Conservation (phyloP, 257 asterid species). For the Leonotis leonurus region DNA sequence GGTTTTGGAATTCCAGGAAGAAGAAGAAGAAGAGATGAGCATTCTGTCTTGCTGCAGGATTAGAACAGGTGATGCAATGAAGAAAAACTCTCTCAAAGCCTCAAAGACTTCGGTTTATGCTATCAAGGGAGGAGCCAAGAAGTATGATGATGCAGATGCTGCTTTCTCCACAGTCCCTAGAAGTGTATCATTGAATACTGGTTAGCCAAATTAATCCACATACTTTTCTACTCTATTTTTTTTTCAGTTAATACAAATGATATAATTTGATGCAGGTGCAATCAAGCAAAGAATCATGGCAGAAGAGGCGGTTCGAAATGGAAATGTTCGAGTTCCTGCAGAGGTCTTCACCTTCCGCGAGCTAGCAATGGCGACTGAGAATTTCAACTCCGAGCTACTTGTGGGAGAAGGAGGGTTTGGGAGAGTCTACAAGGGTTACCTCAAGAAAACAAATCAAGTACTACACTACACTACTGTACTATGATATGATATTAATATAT, state of each 20-base stretch:
- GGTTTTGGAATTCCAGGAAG: constrained; percentile 7
- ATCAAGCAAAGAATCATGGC: constrained; percentile 48
- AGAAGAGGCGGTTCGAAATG: constrained; percentile 47
- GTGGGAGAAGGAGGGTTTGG: constrained; percentile 96
- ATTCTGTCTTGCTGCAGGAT: constrained; percentile 42
- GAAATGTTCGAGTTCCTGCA: constrained; percentile 43
- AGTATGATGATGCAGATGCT: constrained; percentile 37
- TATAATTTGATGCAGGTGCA: constrained; percentile 30
- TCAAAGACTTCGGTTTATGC: constrained; percentile 42
- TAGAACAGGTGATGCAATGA: constrained; percentile 32
- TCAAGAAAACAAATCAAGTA: constrained; percentile 70
- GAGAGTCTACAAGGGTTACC: constrained; percentile 74
- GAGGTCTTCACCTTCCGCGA: constrained; percentile 88
- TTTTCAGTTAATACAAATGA: background rate
- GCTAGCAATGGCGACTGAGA: constrained; percentile 66
- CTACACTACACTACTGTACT: too few species aligned
- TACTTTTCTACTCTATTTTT: background rate
- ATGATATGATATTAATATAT: too few species aligned
- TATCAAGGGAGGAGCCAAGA: constrained; percentile 13
- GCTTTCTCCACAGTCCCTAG: constrained; percentile 34
- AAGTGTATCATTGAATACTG: constrained; percentile 56
- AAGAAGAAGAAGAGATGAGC: constrained; percentile 31
- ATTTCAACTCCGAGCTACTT: constrained; percentile 66
- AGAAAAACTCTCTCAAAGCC: constrained; percentile 38
- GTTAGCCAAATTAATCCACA: constrained; percentile 20